Base-by-base conservation (phyloP, 192 early-diverging fungal species). In the Rhizophagus prolifer region DNA sequence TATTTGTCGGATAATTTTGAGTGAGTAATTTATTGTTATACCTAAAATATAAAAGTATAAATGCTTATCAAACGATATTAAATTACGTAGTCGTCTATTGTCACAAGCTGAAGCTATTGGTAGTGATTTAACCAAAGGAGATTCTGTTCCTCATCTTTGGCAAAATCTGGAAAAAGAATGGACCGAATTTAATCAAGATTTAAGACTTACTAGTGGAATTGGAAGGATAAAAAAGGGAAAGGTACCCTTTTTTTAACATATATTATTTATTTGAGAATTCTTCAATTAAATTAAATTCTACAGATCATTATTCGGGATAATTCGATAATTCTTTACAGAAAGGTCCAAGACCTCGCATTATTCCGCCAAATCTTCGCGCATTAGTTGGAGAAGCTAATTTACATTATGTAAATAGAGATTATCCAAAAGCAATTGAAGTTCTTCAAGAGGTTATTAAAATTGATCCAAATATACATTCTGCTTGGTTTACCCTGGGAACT, bases 401-500 rank as follows among this genome's bases (percentile, higher is more conserved):
- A 30, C 83, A 87, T 14, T 98, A 97, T 76, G 87, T 92, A 4
- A 78, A 83, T 13, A 85, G 85, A 63, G 86, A 97, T 3, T 91
- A 93, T 79, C 82, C 80, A 21, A 74, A 84, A 36, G 95, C 96
- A 3, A 90, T 95, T 38, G 81, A 90, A n/a, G 62, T 90, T 10
- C 88, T 95, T 34, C 92, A 95, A 77, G 90, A 93, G 67, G 84
- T 95, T 19, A 93, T 99, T 70, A 89, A 89, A 26, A 76, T 85
- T 3, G 87, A 92, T 36, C 90, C 90, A 16, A 92, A 87, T 71
- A 88, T 91, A 2, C 88, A 88, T 69, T 82, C 88, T 36, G 96
- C 95, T 19, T 99, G 97, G 97, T 86, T 87, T 70, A 93, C 92
- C 2, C 89, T 98, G 79, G 97, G 93, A 63, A 84, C 96, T 70